Percentiles rank a stretch among this genome's conserved stretches.
Conservation (phyloP, 192 early-diverging fungal species). For the Thamnidium elegans region DNA sequence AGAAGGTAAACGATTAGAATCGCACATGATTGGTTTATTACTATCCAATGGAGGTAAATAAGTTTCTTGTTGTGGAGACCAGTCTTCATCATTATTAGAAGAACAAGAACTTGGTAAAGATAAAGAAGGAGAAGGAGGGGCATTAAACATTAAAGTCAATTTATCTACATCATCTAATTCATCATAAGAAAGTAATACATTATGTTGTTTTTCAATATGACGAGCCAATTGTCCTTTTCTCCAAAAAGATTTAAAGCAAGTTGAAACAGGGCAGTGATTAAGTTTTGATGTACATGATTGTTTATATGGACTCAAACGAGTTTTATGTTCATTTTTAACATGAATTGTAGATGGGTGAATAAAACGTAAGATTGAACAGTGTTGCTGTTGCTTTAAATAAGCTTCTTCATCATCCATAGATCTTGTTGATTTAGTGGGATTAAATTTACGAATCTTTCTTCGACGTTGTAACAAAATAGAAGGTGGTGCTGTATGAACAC, state of each 20-base stretch:
- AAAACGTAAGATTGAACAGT: conserved; percentile 35
- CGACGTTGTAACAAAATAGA: conserved; percentile 36
- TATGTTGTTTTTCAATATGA: conserved; percentile 38
- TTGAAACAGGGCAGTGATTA: conserved; percentile 31
- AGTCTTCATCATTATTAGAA: not conserved
- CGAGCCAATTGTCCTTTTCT: conserved; percentile 30
- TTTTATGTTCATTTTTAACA: not conserved
- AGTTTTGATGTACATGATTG: conserved; percentile 26
- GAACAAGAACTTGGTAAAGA: conserved; percentile 1
- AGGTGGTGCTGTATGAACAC: conserved; percentile 40
- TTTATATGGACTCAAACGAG: conserved; percentile 26
- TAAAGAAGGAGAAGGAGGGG: conserved; percentile 5
- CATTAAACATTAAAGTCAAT: not conserved
- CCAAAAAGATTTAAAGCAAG: conserved; percentile 40
- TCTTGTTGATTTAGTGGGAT: conserved; percentile 15
- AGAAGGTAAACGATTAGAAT: conserved; percentile 16
- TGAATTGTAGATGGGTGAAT: conserved; percentile 19
- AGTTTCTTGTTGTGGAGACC: too few species aligned
- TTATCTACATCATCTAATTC: conserved; percentile 25
- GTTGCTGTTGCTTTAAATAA: conserved; percentile 31
- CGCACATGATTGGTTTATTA: not conserved
- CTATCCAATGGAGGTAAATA: conserved; percentile 7
- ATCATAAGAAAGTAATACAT: conserved; percentile 13
- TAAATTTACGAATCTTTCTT: conserved; percentile 21
- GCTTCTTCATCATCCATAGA: conserved; percentile 34